Percentiles rank a stretch among this genome's conserved stretches.
phyloP scores from a whole-genome alignment of 108 stramenopile species.

The Skeletonema marinoi region DNA sequence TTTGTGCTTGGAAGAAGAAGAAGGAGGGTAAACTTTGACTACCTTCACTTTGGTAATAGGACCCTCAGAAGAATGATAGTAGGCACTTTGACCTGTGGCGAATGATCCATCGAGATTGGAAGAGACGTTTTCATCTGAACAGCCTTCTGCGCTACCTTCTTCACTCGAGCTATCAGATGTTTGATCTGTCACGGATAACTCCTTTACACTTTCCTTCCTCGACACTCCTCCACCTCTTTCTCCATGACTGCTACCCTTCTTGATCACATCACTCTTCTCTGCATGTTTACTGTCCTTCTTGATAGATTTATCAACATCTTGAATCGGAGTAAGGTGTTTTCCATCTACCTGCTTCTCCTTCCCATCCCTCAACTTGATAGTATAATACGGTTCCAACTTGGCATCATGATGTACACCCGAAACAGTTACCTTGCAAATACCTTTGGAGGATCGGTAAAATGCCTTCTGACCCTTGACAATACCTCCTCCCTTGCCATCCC shows the following conservation, averaged over 20 bases:
- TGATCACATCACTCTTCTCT: neutral
- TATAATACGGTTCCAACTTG: constrained; percentile 56
- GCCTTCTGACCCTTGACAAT: constrained; percentile 34
- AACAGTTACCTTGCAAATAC: constrained; percentile 42
- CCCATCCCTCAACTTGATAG: constrained; percentile 48
- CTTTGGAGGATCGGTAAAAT: constrained; percentile 34
- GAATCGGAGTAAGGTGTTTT: constrained; percentile 31
- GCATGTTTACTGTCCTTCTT: neutral
- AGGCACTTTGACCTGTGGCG: constrained; percentile 29
- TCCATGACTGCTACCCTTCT: neutral
- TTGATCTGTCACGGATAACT: constrained; percentile 1
- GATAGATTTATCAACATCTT: constrained; percentile 2
- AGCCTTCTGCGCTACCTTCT: neutral
- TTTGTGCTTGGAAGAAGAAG: neutral
- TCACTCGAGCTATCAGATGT: neutral
- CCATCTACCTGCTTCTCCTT: constrained; percentile 59
- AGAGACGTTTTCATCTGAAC: neutral
- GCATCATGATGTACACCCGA: constrained; percentile 54
- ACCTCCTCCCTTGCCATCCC: neutral
- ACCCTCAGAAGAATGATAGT: constrained; percentile 20
- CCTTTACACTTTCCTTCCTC: neutral
- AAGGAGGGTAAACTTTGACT: neutral
- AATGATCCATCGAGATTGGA: neutral
- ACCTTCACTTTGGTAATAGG: constrained; percentile 34
- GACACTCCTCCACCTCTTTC: neutral